Evolutionary conservation across 108 stramenopile genomes (phyloP), one percentile per base, ranked within the genome.

Genomic region (Cylindrotheca closterium): DNA sequence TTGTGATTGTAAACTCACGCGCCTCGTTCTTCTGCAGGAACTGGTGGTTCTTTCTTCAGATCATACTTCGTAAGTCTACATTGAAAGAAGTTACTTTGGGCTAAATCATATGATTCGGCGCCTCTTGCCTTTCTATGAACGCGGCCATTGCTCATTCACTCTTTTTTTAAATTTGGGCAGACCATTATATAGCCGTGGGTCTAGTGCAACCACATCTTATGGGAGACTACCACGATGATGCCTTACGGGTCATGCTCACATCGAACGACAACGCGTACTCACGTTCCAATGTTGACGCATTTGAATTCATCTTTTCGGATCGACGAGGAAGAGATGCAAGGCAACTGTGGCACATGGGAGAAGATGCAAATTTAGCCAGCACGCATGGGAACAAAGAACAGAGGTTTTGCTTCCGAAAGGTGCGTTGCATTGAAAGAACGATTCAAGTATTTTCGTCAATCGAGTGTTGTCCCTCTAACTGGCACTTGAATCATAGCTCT

Each of bases 31-130:
- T 15, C 37, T 42, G 37, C 37, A 42, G 55, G 54, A 71, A 71
- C 31, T 71, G 70, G 70, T 71, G 70, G 70, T 71, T 71, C 62
- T 63, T 71, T 32, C 37, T 63, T 21, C 29, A 25, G 31, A 23
- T 17, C 5, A 25, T 63, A 19, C 27, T 71, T 18, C 30, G n/a
- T n/a, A n/a, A n/a, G n/a, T n/a, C n/a, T n/a, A n/a, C n/a, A n/a
- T n/a, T n/a, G n/a, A n/a, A n/a, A n/a, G n/a, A n/a, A n/a, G n/a
- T n/a, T n/a, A n/a, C n/a, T n/a, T n/a, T n/a, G n/a, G n/a, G n/a
- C n/a, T n/a, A n/a, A n/a, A n/a, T n/a, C n/a, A n/a, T n/a, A n/a
- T n/a, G n/a, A n/a, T n/a, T n/a, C n/a, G n/a, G n/a, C n/a, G n/a
- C n/a, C n/a, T n/a, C n/a, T n/a, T n/a, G n/a, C n/a, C n/a, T n/a